Evolutionary conservation across 1,284 basidiomycete species (phyloP).

Genomic region (Apiotrichum akiyoshidainum): DNA sequence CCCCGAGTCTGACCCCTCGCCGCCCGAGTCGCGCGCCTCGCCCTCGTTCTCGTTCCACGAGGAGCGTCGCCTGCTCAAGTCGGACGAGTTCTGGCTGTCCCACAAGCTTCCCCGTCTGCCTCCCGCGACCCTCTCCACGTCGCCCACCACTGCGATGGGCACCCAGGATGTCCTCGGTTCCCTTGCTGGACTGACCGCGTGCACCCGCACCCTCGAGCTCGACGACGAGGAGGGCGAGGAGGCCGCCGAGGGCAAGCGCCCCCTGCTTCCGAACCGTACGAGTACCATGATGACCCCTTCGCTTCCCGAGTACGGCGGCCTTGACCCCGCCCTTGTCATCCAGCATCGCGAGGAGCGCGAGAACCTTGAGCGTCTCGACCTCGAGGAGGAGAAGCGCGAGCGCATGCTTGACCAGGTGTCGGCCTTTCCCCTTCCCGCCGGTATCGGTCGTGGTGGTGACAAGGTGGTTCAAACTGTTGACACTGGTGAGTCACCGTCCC

Average conservation of each 20-base stretch:
- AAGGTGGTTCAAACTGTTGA: slow-evolving; percentile 7
- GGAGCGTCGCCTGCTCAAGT: slow-evolving; percentile 43
- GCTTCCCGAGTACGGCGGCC: slow-evolving; percentile 28
- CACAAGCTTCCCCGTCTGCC: slow-evolving; percentile 46
- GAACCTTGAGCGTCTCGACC: slow-evolving; percentile 39
- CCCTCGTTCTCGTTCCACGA: slow-evolving; percentile 52
- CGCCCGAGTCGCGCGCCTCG: slow-evolving; percentile 27
- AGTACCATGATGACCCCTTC: slow-evolving; percentile 32
- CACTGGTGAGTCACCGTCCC: slow-evolving; percentile 21
- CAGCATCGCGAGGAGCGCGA: slow-evolving; percentile 34
- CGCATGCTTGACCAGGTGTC: slow-evolving; percentile 17
- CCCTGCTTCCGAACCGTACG: neutral
- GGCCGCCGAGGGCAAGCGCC: slow-evolving; percentile 6
- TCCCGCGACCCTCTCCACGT: slow-evolving; percentile 28
- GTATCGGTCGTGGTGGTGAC: neutral
- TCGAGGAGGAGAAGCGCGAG: slow-evolving; percentile 43
- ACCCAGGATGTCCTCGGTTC: neutral
- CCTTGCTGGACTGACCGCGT: neutral
- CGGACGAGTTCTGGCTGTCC: slow-evolving; percentile 49
- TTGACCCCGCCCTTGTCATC: slow-evolving; percentile 27
- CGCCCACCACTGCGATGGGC: slow-evolving; percentile 7
- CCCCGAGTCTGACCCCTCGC: slow-evolving; percentile 17
- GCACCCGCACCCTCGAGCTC: slow-evolving; percentile 10
- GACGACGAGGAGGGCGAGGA: slow-evolving; percentile 12
- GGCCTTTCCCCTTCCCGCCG: neutral